A percentile compares a stretch with the other conserved stretches of the same genome.
Evolutionary conservation across 2,329 filamentous ascomycete genomes (phyloP).

Genomic region (Cercospora nicotianae): DNA sequence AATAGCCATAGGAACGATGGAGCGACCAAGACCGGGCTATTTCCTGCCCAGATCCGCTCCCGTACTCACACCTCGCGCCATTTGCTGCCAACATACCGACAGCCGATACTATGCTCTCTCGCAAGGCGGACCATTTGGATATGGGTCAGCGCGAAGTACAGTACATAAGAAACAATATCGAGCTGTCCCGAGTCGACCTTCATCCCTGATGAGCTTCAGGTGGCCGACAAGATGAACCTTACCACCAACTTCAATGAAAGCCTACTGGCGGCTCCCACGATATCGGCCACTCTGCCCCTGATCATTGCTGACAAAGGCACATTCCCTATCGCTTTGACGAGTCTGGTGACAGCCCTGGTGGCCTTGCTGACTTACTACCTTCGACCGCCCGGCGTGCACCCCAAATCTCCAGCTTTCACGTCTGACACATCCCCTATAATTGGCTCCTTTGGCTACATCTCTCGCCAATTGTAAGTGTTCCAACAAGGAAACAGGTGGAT

Average conservation of each 20-base stretch:
- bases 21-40: not conserved
- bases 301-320: not conserved
- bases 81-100: slow-evolving; percentile 1
- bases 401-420: slow-evolving; percentile 15
- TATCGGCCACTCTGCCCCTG: not conserved
- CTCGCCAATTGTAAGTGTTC: not conserved
- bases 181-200: not conserved
- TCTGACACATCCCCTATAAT: slow-evolving; percentile 17
- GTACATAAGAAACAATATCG: not conserved
- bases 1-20: not conserved
- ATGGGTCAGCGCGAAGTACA: not conserved
- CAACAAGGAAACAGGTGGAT: not conserved
- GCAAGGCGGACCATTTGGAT: not conserved
- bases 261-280: not conserved
- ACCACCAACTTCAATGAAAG: slow-evolving; percentile 2
- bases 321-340: not conserved
- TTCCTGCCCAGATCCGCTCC: not conserved
- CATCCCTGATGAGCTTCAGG: not conserved
- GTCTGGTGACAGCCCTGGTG: not conserved
- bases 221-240: not conserved
- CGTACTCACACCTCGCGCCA: not conserved
- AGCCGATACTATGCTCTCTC: not conserved
- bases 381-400: not conserved
- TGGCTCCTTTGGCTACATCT: slow-evolving; percentile 12
- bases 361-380: not conserved